Evolutionary conservation across 169 alveolate species (phyloP), one percentile per base, ranked within the genome.

Genomic region (Plasmodium vivax): DNA sequence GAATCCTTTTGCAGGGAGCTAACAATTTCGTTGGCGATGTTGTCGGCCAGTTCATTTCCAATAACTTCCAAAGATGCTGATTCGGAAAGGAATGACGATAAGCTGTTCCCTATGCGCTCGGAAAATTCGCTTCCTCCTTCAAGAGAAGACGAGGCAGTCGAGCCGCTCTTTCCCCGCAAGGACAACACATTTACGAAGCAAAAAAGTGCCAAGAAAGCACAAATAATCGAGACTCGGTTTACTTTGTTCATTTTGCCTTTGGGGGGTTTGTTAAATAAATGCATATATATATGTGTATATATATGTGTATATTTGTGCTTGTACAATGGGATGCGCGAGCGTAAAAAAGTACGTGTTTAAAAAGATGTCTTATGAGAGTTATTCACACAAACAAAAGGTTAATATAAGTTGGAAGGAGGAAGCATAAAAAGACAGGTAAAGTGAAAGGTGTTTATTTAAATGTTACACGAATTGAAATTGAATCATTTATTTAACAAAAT

Each of bases 241-340:
- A 82, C 41, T 81, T 81, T 47, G 83, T 91, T 91, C 95, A 91
- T 91, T 91, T 91, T 91, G 56, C 5, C 77, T 51, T 27, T 51
- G 32, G 56, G 32, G 19, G n/a, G 12, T 82, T 54, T 62, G 75
- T 32, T 82, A 82, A 82, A 30, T 27, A 12, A 12, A 41, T 36
- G 34, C 6, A 62, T 62, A n/a, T 82, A 82, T 51, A 47, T 19
- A 12, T 62, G 34, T 82, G 38, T 51, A 54, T 27, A 12, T 62
- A n/a, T n/a, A 10, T 58, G 32, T 58, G 32, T 58, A 23, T 14
- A 23, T 58, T 7, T 58, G 27, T 62, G 36, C 34, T 14, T 51
- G 75, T 10, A 32, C 16, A 23, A 19, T 68, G 47, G 23, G 62
- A 47, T 68, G 51, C 54, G 8, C 34, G 23, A 12, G 34, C 19